Evolutionary conservation across 2,329 filamentous ascomycete genomes (phyloP).

Genomic region (Neonectria hederae): DNA sequence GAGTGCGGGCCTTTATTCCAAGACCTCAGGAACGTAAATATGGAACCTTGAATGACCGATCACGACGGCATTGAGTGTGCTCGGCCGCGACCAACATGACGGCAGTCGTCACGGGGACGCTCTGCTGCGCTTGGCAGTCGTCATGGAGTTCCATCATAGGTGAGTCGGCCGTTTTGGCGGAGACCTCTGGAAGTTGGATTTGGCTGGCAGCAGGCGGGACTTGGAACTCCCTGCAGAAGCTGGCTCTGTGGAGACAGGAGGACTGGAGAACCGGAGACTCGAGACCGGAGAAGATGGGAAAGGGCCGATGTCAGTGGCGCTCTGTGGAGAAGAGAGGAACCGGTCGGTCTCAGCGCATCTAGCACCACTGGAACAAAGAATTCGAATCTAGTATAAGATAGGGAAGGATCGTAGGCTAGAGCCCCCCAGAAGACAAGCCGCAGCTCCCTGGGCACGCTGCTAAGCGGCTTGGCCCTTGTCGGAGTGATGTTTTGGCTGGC

Average conservation of each 20-base stretch:
- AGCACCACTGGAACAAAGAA: constrained; percentile 1
- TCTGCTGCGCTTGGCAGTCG: constrained; percentile 42
- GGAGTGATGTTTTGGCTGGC: neutral
- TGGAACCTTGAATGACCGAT: neutral
- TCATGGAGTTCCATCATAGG: constrained; percentile 36
- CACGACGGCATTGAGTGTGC: neutral
- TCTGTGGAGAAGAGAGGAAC: constrained; percentile 24
- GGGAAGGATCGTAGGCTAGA: constrained; percentile 1
- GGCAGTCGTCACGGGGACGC: constrained; percentile 20
- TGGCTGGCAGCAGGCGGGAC: constrained; percentile 10
- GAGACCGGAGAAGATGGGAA: constrained; percentile 16
- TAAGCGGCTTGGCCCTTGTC: neutral
- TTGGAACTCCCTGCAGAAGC: neutral
- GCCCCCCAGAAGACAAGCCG: neutral
- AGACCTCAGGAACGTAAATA: neutral
- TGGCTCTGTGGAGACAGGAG: constrained; percentile 20
- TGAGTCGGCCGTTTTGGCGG: constrained; percentile 16
- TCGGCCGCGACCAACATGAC: neutral
- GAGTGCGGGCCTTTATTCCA: constrained; percentile 32
- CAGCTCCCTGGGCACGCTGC: neutral
- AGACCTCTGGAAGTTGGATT: constrained; percentile 19
- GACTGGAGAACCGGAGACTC: neutral
- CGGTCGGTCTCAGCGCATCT: constrained; percentile 19
- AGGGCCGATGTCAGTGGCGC: constrained; percentile 43
- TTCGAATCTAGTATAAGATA: neutral